phyloP scores from a whole-genome alignment of 2,329 filamentous ascomycete genomes.

The Talaromyces marneffei region DNA sequence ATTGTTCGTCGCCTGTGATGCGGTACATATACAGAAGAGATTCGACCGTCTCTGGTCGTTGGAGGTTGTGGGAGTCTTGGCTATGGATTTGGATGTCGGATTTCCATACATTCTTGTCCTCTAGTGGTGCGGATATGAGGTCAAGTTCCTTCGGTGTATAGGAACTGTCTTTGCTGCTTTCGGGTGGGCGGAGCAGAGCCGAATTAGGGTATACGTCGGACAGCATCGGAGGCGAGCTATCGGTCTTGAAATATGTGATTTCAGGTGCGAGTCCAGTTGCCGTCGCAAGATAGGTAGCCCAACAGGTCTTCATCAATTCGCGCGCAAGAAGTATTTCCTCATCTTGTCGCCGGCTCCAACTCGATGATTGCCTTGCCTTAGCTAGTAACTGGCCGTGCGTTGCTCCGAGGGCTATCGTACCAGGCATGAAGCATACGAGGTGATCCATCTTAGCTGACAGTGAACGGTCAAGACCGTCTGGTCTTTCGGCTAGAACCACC shows the following conservation, averaged over 20 bases:
- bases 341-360: conserved; percentile 74
- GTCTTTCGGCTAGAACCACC: conserved; percentile 85
- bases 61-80: conserved; percentile 87
- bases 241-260: conserved; percentile 83
- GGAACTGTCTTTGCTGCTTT: conserved; percentile 6
- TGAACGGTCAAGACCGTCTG: conserved; percentile 59
- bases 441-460: conserved; percentile 95
- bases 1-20: conserved; percentile 82
- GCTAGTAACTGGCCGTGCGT: conserved; percentile 72
- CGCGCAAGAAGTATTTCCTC: conserved; percentile 80
- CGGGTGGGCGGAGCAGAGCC: conserved; percentile 18
- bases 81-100: conserved; percentile 72
- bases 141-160: conserved; percentile 24
- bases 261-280: conserved; percentile 88
- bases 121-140: conserved; percentile 32
- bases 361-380: conserved; percentile 64
- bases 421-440: conserved; percentile 93
- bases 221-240: conserved; percentile 56
- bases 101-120: conserved; percentile 52
- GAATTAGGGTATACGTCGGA: conserved; percentile 34
- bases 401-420: conserved; percentile 82
- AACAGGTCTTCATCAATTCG: conserved; percentile 94
- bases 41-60: conserved; percentile 94
- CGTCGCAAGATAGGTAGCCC: conserved; percentile 92
- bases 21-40: conserved; percentile 98